These are phyloP conservation scores for Phialophora macrospora DNA, from an alignment of 2,329 filamentous ascomycete genomes.

Conservation along the genomic window DNA sequence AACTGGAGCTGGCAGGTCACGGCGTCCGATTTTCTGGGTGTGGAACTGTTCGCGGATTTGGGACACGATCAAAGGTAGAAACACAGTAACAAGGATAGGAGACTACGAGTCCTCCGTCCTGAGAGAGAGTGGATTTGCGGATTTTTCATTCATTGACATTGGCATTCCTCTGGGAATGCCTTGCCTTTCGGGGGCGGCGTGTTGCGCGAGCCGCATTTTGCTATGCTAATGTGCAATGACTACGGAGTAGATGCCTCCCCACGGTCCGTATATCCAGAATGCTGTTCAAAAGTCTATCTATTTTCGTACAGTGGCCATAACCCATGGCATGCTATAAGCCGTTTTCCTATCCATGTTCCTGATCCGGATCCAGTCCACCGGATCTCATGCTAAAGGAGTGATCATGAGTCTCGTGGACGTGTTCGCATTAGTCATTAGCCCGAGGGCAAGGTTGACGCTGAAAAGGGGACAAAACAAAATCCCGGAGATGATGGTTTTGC, in stretches of 20 bases:
- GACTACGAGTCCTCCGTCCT: not conserved
- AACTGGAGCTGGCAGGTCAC: not conserved
- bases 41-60: not conserved
- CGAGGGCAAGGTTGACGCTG: slow-evolving; percentile 1
- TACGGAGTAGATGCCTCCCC: not conserved
- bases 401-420: slow-evolving; percentile 30
- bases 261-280: not conserved
- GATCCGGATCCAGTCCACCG: not conserved
- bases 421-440: slow-evolving; percentile 20
- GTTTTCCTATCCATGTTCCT: not conserved
- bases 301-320: not conserved
- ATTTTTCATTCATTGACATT: not conserved
- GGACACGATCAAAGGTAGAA: not conserved
- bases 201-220: not conserved
- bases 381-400: slow-evolving; percentile 32
- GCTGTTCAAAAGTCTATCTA: slow-evolving; percentile 7
- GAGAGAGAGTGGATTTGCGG: not conserved
- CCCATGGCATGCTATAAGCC: not conserved
- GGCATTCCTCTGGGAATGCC: slow-evolving; percentile 3
- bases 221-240: not conserved
- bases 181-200: not conserved
- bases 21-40: not conserved
- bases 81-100: too few species aligned
- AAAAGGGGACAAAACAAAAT: slow-evolving; percentile 5
- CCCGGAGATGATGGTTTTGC: slow-evolving; percentile 11